These are phyloP conservation scores for Fusarium sp. DNA, from an alignment of 2,329 filamentous ascomycete genomes.

Conservation along the genomic window DNA sequence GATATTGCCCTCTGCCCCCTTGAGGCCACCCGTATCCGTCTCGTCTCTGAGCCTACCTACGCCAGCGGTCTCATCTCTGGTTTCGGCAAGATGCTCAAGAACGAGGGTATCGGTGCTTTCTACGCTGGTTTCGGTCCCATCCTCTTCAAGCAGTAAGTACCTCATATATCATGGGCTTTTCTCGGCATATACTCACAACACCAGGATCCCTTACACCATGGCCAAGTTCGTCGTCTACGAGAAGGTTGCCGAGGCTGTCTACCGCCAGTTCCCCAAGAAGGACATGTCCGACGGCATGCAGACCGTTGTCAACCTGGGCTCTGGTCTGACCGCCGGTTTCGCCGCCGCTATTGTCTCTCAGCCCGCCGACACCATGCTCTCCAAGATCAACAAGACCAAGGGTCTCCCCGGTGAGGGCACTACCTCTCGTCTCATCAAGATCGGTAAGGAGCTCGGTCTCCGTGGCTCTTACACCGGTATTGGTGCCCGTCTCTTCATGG, in stretches of 20 bases:
- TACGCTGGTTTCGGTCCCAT: conserved; percentile 93
- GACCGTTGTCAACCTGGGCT: conserved; percentile 82
- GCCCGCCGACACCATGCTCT: conserved; percentile 93
- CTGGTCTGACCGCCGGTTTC: conserved; percentile 72
- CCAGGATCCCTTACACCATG: conserved; percentile 91
- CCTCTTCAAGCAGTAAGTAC: conserved; percentile 67
- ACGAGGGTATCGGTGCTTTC: conserved; percentile 86
- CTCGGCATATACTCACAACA: conserved; percentile 36
- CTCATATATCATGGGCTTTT: neutral
- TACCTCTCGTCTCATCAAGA: conserved; percentile 85
- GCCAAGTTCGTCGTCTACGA: conserved; percentile 95
- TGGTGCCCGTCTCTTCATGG: conserved; percentile 73
- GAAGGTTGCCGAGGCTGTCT: conserved; percentile 83
- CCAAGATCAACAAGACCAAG: conserved; percentile 97
- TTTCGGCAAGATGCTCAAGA: conserved; percentile 85
- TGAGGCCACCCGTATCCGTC: conserved; percentile 92
- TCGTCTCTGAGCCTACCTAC: conserved; percentile 89
- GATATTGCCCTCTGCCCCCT: conserved; percentile 91
- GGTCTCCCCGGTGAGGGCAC: conserved; percentile 88
- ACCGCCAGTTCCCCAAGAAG: conserved; percentile 76
- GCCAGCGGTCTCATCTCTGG: conserved; percentile 83
- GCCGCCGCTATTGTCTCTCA: conserved; percentile 89
- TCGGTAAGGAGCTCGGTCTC: conserved; percentile 85
- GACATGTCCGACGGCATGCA: conserved; percentile 75
- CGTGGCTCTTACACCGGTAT: conserved; percentile 84